Base-by-base conservation (phyloP, 2,329 filamentous ascomycete genomes). In the Fusarium armeniacum region DNA sequence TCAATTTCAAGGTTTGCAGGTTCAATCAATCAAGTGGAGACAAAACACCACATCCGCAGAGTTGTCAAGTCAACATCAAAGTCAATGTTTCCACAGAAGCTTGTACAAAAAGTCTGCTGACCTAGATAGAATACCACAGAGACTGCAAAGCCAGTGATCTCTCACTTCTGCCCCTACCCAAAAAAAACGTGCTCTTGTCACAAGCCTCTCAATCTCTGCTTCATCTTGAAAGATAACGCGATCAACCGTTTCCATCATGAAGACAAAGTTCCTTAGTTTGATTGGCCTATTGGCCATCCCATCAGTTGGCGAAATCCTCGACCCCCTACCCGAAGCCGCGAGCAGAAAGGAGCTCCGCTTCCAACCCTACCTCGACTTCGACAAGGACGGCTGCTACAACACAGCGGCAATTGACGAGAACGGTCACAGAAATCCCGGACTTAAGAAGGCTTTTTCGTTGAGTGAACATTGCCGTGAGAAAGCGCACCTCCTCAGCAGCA, bases 301-400 rank as follows among this genome's bases (percentile, higher is more conserved):
- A 1, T 26, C 49, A 11, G 15, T 10, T 4, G 15, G 55, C 5
- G 9, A 16, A 5, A 0, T 26, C 1, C 7, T 26, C 7, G 15
- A 20, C 2, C 55, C 28, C 2, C 28, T 49, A 6, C 15, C 35
- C 4, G 24, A 22, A 15, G 40, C 38, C 13, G 58, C 43, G 8
- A 32, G 33, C 16, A 7, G 24, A 12, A 28, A 50, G 5, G 58
- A 58, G 16, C 43, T 43, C 2, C 28, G 35, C 0, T 60, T 43
- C 24, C 58, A 61, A 5, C 58, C 43, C 16, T 16, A 33, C 18
- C n/a, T 59, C 7, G 44, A 51, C 15, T 60, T 32, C 24, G 41
- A 30, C 15, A 28, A 13, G 15, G 18, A 40, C 4, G 20, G 10
- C 1, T 49, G 53, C 16, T 41, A 58, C n/a, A 32, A 47, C 9